Evolutionary conservation across 2,329 filamentous ascomycete genomes (phyloP).

Genomic region (Talaromyces sp.): DNA sequence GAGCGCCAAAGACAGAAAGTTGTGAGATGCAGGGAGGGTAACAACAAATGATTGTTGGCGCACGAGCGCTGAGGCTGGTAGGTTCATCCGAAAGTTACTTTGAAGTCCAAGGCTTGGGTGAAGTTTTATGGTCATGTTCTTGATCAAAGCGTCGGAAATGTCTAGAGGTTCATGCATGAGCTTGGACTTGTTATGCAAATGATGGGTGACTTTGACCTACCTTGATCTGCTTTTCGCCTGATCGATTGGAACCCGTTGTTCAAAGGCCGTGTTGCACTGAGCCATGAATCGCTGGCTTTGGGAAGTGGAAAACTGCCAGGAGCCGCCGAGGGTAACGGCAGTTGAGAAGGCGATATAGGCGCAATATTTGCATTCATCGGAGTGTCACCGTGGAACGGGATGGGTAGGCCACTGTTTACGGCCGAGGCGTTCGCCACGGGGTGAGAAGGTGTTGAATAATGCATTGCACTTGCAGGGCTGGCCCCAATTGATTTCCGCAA

Average conservation of each 20-base stretch:
- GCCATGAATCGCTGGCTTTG: neutral
- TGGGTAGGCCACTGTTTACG: neutral
- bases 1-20: slow-evolving; percentile 67
- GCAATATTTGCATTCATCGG: slow-evolving; percentile 3
- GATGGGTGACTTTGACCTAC: slow-evolving; percentile 31
- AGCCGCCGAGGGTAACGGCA: neutral
- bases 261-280: neutral
- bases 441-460: slow-evolving; percentile 25
- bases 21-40: slow-evolving; percentile 63
- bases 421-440: slow-evolving; percentile 12
- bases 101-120: slow-evolving; percentile 63
- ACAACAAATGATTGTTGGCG: slow-evolving; percentile 70
- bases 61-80: slow-evolving; percentile 62
- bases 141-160: slow-evolving; percentile 61
- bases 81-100: slow-evolving; percentile 58
- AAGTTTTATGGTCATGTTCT: slow-evolving; percentile 61
- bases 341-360: slow-evolving; percentile 3
- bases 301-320: neutral
- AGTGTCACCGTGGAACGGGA: neutral
- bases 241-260: slow-evolving; percentile 32
- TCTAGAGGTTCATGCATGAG: slow-evolving; percentile 21
- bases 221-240: slow-evolving; percentile 43
- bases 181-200: neutral
- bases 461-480: slow-evolving; percentile 16
- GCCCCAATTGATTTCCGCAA: slow-evolving; percentile 27